Evolutionary conservation across 2,329 filamentous ascomycete genomes (phyloP), one percentile per base, ranked within the genome.

Genomic region (Ceratocystis harringtonii): DNA sequence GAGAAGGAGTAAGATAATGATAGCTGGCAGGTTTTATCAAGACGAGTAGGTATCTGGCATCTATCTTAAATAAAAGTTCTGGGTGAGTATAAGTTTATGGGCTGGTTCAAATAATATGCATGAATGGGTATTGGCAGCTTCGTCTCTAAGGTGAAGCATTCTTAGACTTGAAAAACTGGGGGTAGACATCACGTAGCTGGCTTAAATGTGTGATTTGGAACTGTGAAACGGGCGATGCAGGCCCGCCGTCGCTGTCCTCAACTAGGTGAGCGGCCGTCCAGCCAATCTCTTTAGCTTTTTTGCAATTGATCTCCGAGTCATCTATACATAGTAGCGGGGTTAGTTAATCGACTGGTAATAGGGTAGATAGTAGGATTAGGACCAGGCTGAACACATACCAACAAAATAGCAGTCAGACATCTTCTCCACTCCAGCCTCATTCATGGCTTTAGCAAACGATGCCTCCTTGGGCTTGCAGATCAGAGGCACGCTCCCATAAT

Each of bases 371-470:
- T 15, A 57, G 28, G 15, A n/a, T n/a, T 48, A 19, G 45, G 17
- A n/a, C 22, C 50, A 17, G 28, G 2, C 3, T 8, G n/a, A 41
- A n/a, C 25, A 78, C 88, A 72, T 78, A 94, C 90, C 91, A 70
- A 99, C 90, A 74, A 96, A 99, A 73, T 88, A 99, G 75, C 92
- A 97, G 67, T 90, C 82, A 55, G 87, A 81, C 10, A 79, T 77
- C 44, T 82, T 80, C 15, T 82, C 80, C 1, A 88, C 83, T 0
- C 86, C 88, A 0, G 92, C 91, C 70, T 97, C 88, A 60, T 75
- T 78, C 88, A 97, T 96, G 5, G 89, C 94, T 76, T 94, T 96
- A 45, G 82, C 82, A 73, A 85, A 99, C 87, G 95, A 94, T 63
- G 85, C 84, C 63, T 80, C 79, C 66, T 88, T 82, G 2, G 94